These are phyloP conservation scores for Leishmania major DNA, from an alignment of 208 protist species.

Conservation along the genomic window DNA sequence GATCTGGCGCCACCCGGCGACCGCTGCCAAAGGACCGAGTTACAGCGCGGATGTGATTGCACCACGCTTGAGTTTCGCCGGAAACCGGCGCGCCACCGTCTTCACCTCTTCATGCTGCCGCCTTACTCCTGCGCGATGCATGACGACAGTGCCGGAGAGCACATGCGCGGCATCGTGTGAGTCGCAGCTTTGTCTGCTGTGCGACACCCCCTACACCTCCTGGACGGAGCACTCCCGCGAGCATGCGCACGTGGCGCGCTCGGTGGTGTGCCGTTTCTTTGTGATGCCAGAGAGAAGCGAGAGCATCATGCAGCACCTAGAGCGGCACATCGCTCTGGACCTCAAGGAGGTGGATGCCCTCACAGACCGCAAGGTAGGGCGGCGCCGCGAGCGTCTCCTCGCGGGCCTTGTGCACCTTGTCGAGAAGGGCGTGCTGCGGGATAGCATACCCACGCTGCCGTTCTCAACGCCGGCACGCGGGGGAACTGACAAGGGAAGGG, in stretches of 20 bases:
- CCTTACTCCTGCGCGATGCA: conserved; percentile 1
- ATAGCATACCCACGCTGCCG: conserved; percentile 37
- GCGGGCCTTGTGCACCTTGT: conserved; percentile 61
- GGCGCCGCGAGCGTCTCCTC: conserved; percentile 57
- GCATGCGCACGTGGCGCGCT: conserved; percentile 55
- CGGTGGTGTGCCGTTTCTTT: conserved; percentile 57
- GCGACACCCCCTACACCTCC: conserved; percentile 31
- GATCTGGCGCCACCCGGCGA: neutral
- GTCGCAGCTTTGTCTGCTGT: conserved; percentile 30
- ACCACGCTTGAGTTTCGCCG: neutral
- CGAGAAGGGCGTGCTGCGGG: conserved; percentile 44
- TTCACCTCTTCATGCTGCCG: neutral
- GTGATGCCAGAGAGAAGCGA: conserved; percentile 57
- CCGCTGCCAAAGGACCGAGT: neutral
- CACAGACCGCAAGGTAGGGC: conserved; percentile 48
- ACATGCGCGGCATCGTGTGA: neutral
- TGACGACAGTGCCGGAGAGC: neutral
- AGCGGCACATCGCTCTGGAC: conserved; percentile 79
- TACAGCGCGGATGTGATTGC: neutral
- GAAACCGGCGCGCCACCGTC: neutral
- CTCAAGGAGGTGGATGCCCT: conserved; percentile 69
- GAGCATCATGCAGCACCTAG: conserved; percentile 62
- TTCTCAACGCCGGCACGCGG: neutral
- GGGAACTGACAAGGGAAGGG: neutral
- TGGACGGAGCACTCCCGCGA: conserved; percentile 47